Conservation (phyloP, 495 filamentous ascomycete species). For the Penicillium canescens region DNA sequence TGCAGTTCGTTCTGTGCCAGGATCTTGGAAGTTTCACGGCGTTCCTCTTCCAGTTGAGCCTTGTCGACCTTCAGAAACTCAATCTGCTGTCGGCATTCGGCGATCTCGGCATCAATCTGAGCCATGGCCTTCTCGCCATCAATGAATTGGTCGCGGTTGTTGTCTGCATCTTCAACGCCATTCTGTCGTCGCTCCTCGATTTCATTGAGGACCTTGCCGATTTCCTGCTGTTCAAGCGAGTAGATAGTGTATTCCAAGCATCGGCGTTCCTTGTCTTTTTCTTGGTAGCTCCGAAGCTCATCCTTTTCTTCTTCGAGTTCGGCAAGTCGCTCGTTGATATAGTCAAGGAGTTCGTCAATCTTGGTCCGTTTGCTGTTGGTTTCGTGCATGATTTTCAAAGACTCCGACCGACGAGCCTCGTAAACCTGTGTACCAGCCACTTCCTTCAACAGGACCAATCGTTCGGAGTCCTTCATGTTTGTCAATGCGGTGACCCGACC, state of each 20-base stretch:
- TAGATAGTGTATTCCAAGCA: conserved; percentile 95
- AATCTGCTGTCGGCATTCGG: conserved; percentile 75
- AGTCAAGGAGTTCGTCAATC: conserved; percentile 88
- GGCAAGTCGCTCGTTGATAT: conserved; percentile 83
- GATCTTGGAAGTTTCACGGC: conserved; percentile 71
- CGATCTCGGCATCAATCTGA: conserved; percentile 73
- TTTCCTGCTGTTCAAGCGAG: conserved; percentile 79
- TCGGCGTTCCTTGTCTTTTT: conserved; percentile 89
- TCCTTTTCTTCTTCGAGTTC: conserved; percentile 98
- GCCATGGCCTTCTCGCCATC: conserved; percentile 80
- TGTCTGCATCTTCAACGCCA: conserved; percentile 79
- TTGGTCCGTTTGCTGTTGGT: conserved; percentile 92
- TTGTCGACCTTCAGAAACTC: conserved; percentile 88
- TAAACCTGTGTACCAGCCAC: conserved; percentile 97
- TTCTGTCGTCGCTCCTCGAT: conserved; percentile 80
- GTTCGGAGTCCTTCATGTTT: conserved; percentile 95
- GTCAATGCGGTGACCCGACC: conserved; percentile 94
- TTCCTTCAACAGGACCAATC: conserved; percentile 89
- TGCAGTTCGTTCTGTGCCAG: conserved; percentile 84
- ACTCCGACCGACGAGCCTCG: conserved; percentile 85
- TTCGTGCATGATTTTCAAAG: conserved; percentile 94
- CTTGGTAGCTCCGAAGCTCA: conserved; percentile 86
- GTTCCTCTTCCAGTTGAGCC: conserved; percentile 84
- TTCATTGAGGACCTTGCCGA: conserved; percentile 72
- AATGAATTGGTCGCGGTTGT: conserved; percentile 73